Evolutionary conservation across 208 protist species (phyloP).

Genomic region (Leishmania tarentolae): DNA sequence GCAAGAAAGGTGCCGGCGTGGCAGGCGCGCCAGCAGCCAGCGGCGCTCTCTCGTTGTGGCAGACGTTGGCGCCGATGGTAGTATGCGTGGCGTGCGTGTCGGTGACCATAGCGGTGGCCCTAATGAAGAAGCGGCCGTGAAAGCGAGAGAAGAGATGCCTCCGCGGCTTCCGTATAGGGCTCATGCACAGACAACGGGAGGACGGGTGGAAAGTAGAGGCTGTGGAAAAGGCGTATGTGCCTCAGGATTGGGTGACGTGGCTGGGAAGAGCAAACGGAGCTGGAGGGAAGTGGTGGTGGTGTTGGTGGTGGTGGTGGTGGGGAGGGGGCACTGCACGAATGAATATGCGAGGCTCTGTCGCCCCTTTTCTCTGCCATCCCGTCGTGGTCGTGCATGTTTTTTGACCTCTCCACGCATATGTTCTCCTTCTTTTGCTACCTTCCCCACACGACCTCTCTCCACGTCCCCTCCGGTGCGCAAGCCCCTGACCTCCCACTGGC

Average conservation of each 20-base stretch:
- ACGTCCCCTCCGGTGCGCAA: neutral
- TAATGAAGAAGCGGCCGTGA: constrained; percentile 31
- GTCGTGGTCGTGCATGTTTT: neutral
- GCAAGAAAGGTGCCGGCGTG: neutral
- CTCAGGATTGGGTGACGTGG: neutral
- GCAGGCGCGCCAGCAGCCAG: neutral
- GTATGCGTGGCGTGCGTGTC: constrained; percentile 36
- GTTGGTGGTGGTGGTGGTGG: no score
- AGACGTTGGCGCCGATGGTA: constrained; percentile 27
- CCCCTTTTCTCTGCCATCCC: neutral
- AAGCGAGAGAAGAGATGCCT: neutral
- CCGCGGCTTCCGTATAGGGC: neutral
- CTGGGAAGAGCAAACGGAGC: neutral
- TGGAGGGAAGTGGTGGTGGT: neutral
- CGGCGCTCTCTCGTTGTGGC: constrained; percentile 14
- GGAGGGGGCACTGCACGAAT: neutral
- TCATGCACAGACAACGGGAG: neutral
- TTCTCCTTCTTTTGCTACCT: neutral
- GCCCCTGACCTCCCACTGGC: neutral
- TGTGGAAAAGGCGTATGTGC: neutral
- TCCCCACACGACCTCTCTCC: neutral
- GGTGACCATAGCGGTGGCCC: constrained; percentile 22
- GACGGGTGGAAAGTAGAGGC: neutral
- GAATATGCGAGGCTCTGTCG: neutral
- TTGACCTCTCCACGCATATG: neutral